These are phyloP conservation scores for Terfezia claveryi DNA, from an alignment of 495 filamentous ascomycete genomes.

Conservation along the genomic window DNA sequence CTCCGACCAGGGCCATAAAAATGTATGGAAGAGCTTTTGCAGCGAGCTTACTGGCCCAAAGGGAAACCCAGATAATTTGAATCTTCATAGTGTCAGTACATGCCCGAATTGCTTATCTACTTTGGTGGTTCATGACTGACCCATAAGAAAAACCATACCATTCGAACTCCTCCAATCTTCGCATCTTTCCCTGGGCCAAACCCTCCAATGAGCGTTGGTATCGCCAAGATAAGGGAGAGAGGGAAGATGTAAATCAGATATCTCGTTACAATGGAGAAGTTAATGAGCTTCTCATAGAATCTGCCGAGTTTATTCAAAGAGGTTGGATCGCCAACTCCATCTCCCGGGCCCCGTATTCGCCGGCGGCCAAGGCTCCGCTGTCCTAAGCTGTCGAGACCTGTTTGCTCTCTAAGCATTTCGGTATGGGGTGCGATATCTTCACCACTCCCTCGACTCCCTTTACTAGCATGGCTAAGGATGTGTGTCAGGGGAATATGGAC, in stretches of 20 bases:
- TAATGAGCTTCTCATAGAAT: constrained; percentile 63
- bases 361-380: constrained; percentile 34
- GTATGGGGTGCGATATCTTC: too few species aligned
- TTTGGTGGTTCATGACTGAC: constrained; percentile 5
- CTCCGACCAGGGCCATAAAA: constrained; percentile 72
- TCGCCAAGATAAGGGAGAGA: constrained; percentile 47
- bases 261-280: constrained; percentile 65
- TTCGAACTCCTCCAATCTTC: constrained; percentile 39
- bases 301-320: constrained; percentile 58
- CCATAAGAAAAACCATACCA: constrained; percentile 74
- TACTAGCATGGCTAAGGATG: too few species aligned
- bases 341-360: constrained; percentile 28
- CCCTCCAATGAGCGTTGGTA: constrained; percentile 50
- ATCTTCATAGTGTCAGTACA: constrained; percentile 22
- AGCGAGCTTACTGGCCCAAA: constrained; percentile 72
- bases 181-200: constrained; percentile 28
- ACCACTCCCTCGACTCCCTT: too few species aligned
- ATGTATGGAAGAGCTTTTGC: constrained; percentile 56
- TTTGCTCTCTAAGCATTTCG: too few species aligned
- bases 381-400: constrained; percentile 8
- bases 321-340: constrained; percentile 31
- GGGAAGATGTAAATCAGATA: constrained; percentile 81
- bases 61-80: constrained; percentile 66
- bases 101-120: background rate
- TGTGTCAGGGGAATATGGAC: too few species aligned